Percentiles rank a stretch among this genome's conserved stretches.
These are phyloP conservation scores for Suillus bovinus DNA, from an alignment of 768 basidiomycete species.

Conservation along the genomic window DNA sequence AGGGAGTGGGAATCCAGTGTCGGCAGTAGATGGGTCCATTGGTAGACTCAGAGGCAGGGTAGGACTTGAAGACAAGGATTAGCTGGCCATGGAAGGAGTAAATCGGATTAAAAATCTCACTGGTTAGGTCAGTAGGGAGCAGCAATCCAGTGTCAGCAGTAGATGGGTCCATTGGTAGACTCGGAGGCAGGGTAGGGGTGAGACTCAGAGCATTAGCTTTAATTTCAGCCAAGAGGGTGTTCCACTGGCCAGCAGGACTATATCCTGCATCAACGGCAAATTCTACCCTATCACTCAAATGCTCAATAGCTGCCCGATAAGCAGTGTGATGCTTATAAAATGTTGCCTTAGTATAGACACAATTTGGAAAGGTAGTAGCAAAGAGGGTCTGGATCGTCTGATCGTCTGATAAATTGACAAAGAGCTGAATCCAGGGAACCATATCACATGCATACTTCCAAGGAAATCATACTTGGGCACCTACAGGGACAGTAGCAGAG, in stretches of 20 bases:
- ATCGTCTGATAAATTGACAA: not conserved
- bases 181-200: not conserved
- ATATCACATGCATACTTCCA: not conserved
- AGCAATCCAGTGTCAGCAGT: not conserved
- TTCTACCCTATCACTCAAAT: not conserved
- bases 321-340: not conserved
- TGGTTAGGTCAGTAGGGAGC: not conserved
- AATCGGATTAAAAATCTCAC: too few species aligned
- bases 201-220: not conserved
- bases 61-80: too few species aligned
- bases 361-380: not conserved
- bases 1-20: too few species aligned
- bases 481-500: not conserved
- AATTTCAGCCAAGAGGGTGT: not conserved
- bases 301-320: not conserved
- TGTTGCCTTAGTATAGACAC: not conserved
- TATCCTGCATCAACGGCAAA: not conserved
- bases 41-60: too few species aligned
- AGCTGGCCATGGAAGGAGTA: too few species aligned
- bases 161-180: not conserved
- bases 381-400: not conserved
- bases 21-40: too few species aligned
- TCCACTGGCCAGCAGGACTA: not conserved
- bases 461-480: not conserved
- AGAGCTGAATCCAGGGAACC: not conserved